phyloP scores from a whole-genome alignment of 2,329 filamentous ascomycete genomes.

The Acarospora socialis region DNA sequence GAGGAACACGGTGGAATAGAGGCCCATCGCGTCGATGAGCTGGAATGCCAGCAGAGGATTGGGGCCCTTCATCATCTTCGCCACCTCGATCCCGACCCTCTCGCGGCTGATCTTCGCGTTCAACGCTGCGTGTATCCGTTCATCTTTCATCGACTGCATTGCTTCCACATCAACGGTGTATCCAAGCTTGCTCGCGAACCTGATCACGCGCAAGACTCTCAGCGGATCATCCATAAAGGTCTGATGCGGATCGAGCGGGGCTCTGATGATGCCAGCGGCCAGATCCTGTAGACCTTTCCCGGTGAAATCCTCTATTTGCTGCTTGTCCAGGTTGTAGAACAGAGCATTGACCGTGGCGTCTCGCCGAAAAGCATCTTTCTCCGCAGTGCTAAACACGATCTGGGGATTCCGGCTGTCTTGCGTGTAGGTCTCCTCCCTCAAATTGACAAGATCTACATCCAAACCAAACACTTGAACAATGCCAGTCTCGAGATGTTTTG shows the following conservation, averaged over 20 bases:
- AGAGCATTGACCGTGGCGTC: conserved; percentile 16
- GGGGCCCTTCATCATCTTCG: conserved; percentile 71
- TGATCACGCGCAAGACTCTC: conserved; percentile 40
- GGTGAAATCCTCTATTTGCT: conserved; percentile 14
- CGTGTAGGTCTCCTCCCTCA: conserved; percentile 15
- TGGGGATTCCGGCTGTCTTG: conserved; percentile 14
- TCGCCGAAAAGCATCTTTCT: conserved; percentile 15
- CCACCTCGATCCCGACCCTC: conserved; percentile 70
- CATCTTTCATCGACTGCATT: conserved; percentile 59
- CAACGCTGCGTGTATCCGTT: conserved; percentile 66
- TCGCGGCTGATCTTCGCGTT: conserved; percentile 83
- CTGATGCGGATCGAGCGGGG: conserved; percentile 14
- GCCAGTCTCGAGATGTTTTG: conserved; percentile 16
- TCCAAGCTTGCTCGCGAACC: conserved; percentile 73
- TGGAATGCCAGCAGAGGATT: conserved; percentile 14
- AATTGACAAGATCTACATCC: conserved; percentile 15
- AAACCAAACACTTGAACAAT: conserved; percentile 13
- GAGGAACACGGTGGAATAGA: conserved; percentile 15
- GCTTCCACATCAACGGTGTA: conserved; percentile 63
- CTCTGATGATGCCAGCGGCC: conserved; percentile 13
- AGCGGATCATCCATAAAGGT: conserved; percentile 16
- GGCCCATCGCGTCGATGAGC: conserved; percentile 13
- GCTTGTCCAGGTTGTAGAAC: conserved; percentile 13
- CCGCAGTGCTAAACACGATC: conserved; percentile 14
- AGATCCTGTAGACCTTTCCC: conserved; percentile 13